Evolutionary conservation across 140 eudicot genomes (phyloP).

Genomic region (Anethum foeniculum): DNA sequence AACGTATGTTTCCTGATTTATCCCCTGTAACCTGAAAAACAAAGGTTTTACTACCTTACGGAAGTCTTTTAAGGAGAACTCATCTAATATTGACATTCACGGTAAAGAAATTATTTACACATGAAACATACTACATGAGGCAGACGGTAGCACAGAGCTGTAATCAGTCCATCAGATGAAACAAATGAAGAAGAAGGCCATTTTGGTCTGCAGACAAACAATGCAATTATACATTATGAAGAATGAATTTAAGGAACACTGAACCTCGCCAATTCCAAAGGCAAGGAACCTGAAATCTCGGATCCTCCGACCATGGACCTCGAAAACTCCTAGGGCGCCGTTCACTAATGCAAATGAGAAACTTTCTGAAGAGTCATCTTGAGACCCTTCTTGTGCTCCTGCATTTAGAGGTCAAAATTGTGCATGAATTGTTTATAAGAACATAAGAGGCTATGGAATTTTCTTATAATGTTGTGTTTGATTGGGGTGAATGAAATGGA

Average conservation of each 20-base stretch:
- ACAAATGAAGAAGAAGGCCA: conserved; percentile 96
- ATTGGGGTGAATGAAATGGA: no score
- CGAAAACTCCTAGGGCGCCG: conserved; percentile 98
- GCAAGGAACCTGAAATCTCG: conserved; percentile 75
- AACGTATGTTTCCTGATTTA: conserved; percentile 83
- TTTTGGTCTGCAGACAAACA: conserved; percentile 63
- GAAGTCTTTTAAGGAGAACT: conserved; percentile 13
- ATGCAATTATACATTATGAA: neutral
- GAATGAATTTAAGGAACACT: neutral
- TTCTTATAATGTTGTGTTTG: neutral
- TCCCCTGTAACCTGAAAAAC: conserved; percentile 86
- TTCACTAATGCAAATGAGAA: conserved; percentile 88
- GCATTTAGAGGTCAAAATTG: conserved; percentile 29
- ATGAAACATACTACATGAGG: conserved; percentile 82
- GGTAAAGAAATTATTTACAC: neutral
- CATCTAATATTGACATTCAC: neutral
- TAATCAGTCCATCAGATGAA: conserved; percentile 74
- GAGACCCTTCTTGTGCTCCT: conserved; percentile 58
- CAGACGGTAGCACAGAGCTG: conserved; percentile 95
- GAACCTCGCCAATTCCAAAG: neutral
- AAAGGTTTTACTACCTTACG: conserved; percentile 14
- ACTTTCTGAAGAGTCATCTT: conserved; percentile 88
- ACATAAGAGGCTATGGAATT: neutral
- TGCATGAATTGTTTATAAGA: conserved; percentile 15
- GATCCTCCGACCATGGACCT: conserved; percentile 97